Evolutionary conservation across 495 filamentous ascomycete species (phyloP), one percentile per base, ranked within the genome.

Genomic region (Podospora pseudoanserina): DNA sequence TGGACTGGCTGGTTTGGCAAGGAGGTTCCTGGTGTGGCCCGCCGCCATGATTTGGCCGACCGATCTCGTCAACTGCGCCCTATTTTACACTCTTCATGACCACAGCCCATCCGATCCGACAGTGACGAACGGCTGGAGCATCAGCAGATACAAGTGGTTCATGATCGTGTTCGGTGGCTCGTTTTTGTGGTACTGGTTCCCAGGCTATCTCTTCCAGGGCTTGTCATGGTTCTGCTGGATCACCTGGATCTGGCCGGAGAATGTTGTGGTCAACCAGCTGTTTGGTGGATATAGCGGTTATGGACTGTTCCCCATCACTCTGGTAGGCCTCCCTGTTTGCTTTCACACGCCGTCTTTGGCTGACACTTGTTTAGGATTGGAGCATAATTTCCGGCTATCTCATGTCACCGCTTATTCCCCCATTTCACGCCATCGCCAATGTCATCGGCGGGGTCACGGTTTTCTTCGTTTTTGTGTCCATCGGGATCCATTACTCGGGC

Each of bases 41-140:
- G 85, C 87, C 28, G 86, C 89, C 64, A 91, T 92, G 88, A 90
- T 92, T 69, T 92, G 89, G 89, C 90, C 90, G 5, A 79, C 82
- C 2, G 86, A 80, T 60, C 82, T 92, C 20, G 85, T 91, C 71
- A 91, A 88, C 68, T 80, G 85, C 6, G 79, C 89, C 4, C 79
- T 92, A 15, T 89, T 92, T 70, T 84, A 87, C 68, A 85, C 88
- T 7, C 84, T 92, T 15, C 90, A 92, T 66, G 89, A 92, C 68
- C 84, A 86, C 70, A 81, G 81, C 11, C 79, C 76, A 60, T 82
- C 87, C 2, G 86, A 90, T 67, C 85, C 88, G 0, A 63, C 76
- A 53, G 82, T 82, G 72, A 81, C 86, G 1, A 84, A 86, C 60
- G 90, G 89, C 19, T 91, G 90, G 87, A 84, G 66, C 4, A 86